Base-by-base conservation (phyloP, 805 yeast genomes). In the Wickerhamiella brachini region DNA sequence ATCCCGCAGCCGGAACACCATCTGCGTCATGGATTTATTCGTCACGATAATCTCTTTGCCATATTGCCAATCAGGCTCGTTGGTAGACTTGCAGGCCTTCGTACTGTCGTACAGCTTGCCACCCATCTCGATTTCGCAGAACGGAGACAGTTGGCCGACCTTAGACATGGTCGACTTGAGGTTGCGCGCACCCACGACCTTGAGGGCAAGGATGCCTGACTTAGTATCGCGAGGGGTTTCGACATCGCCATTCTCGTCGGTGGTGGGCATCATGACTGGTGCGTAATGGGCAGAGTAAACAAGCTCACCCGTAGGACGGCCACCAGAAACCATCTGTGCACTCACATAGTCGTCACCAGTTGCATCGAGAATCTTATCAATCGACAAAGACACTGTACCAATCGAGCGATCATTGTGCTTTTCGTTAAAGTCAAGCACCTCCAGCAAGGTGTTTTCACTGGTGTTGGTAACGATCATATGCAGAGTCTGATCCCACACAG, bases 181-280 rank as follows among this genome's bases (percentile, higher is more conserved):
- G 44, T 69, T 77, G 68, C 86, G 78, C 23, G 84, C 82, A 57
- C 79, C 84, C 29, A 71, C 62, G 47, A 85, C 67, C 53, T 80
- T 83, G 57, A 90, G 69, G 60, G 80, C 75, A 20, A 83, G 79
- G 59, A 94, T 81, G 74, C 99, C 99, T 15, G 97, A 87, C 68
- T 90, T 90, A 64, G 86, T 77, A 57, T 87, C 96, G 45, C 95
- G 95, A 45, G 94, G 85, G 47, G 94, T 87, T 57, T 80, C 81
- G 50, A 76, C 72, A 2, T 89, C 81, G 20, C 54, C 53, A 13
- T 39, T 20, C 66, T 87, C 95, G 2, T 85, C 81, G 52, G 76
- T 73, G 51, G 56, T 57, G 20, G 71, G 71, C 59, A 65, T 65
- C 54, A 87, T 68, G 13, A 93, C 81, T 42, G 95, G 93, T 74